Conservation (phyloP, 345 rosid species). For the Dipteronia sinensis region DNA sequence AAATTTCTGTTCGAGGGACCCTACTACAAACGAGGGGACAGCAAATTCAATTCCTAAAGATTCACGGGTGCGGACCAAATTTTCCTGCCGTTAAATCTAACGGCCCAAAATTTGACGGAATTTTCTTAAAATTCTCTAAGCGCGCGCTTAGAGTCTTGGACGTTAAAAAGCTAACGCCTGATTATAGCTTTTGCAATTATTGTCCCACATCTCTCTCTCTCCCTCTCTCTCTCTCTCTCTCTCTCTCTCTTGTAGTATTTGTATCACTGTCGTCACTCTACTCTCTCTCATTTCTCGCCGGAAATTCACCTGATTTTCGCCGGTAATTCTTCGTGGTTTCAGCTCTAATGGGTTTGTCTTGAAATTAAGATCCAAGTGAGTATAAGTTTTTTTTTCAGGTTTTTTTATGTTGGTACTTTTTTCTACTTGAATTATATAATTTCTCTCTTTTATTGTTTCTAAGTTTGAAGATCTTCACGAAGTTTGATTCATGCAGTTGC, state of each 20-base stretch:
- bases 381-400: neutral
- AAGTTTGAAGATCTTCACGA: neutral
- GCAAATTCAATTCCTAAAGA: conserved; percentile 18
- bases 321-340: neutral
- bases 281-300: conserved; percentile 6
- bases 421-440: neutral
- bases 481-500: neutral
- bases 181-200: conserved; percentile 27
- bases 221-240: neutral
- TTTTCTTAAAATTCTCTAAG: neutral
- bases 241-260: neutral
- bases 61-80: conserved; percentile 19
- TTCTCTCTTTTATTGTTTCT: neutral
- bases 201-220: conserved; percentile 12
- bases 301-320: conserved; percentile 9
- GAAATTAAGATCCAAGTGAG: neutral
- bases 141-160: conserved; percentile 1
- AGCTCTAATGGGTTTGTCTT: neutral
- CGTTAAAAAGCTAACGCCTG: conserved; percentile 33
- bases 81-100: conserved; percentile 27
- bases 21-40: conserved; percentile 29
- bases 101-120: conserved; percentile 9
- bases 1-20: conserved; percentile 13
- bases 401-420: neutral
- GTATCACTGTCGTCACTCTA: neutral